Percentiles rank a stretch among this genome's conserved stretches.
These are phyloP conservation scores for Cladobotryum mycophilum DNA, from an alignment of 2,329 filamentous ascomycete genomes.

Conservation along the genomic window DNA sequence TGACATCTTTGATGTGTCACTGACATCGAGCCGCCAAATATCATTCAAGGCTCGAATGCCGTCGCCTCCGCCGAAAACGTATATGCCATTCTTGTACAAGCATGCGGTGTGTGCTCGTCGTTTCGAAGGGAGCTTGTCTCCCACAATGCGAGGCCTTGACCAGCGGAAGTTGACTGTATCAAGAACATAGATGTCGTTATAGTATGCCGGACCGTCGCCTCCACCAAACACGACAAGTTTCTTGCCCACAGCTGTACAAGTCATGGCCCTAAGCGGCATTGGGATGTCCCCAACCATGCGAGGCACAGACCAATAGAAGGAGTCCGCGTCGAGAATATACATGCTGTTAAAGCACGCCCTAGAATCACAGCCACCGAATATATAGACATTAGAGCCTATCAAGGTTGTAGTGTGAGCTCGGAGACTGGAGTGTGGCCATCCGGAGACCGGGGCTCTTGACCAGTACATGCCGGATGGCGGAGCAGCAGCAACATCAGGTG, in stretches of 20 bases:
- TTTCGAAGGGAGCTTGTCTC: conserved; percentile 53
- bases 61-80: conserved; percentile 66
- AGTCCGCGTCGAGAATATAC: conserved; percentile 63
- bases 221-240: conserved; percentile 65
- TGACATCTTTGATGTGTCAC: conserved; percentile 59
- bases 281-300: conserved; percentile 59
- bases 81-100: conserved; percentile 63
- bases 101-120: conserved; percentile 65
- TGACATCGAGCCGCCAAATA: conserved; percentile 65
- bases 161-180: conserved; percentile 64
- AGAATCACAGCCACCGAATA: conserved; percentile 64
- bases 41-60: conserved; percentile 65
- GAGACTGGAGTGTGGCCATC: conserved; percentile 52
- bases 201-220: conserved; percentile 64
- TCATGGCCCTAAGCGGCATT: conserved; percentile 62
- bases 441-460: conserved; percentile 60
- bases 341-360: conserved; percentile 63
- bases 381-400: conserved; percentile 59
- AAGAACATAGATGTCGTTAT: conserved; percentile 67
- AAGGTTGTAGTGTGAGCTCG: conserved; percentile 62
- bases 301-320: conserved; percentile 64
- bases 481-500: conserved; percentile 54
- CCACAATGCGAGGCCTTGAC: conserved; percentile 54
- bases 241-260: conserved; percentile 64
- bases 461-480: conserved; percentile 69